Evolutionary conservation across 345 rosid species (phyloP).

Genomic region (Boechera retrofracta): DNA sequence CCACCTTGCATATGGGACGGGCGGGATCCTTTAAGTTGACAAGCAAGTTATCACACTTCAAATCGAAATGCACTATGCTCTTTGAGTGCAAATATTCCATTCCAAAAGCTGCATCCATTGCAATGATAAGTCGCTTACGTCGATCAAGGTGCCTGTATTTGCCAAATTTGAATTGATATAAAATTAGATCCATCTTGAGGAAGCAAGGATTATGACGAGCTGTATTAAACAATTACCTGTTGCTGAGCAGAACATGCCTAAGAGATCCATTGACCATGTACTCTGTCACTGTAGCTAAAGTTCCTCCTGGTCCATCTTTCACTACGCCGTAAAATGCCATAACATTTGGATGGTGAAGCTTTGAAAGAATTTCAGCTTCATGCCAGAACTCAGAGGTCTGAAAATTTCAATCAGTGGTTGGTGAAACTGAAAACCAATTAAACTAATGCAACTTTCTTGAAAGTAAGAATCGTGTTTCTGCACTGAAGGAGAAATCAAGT

Average conservation of each 20-base stretch:
- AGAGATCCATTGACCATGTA: slow-evolving; percentile 99
- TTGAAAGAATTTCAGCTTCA: slow-evolving; percentile 99
- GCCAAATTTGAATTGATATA: slow-evolving; percentile 17
- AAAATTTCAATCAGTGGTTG: slow-evolving; percentile 32
- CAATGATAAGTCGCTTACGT: slow-evolving; percentile 90
- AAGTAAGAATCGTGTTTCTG: slow-evolving; percentile 15
- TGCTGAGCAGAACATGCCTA: slow-evolving; percentile 90
- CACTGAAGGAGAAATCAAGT: background rate
- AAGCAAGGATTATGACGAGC: slow-evolving; percentile 13
- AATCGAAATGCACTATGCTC: slow-evolving; percentile 97
- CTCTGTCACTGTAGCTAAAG: slow-evolving; percentile 98
- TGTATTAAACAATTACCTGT: slow-evolving; percentile 59
- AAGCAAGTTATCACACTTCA: slow-evolving; percentile 96
- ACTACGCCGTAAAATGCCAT: slow-evolving; percentile 99
- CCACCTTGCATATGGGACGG: slow-evolving; percentile 99
- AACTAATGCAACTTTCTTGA: slow-evolving; percentile 21
- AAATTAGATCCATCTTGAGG: slow-evolving; percentile 10
- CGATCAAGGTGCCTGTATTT: slow-evolving; percentile 83
- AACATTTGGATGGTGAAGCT: slow-evolving; percentile 99
- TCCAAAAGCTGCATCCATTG: slow-evolving; percentile 99
- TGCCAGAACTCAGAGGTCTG: slow-evolving; percentile 98
- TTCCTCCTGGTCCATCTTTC: slow-evolving; percentile 93
- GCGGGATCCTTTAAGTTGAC: slow-evolving; percentile 95
- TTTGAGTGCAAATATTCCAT: slow-evolving; percentile 99
- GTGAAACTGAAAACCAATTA: slow-evolving; percentile 27